Evolutionary conservation across 352 stramenopile genomes (phyloP).

Genomic region (Pythium volutum): DNA sequence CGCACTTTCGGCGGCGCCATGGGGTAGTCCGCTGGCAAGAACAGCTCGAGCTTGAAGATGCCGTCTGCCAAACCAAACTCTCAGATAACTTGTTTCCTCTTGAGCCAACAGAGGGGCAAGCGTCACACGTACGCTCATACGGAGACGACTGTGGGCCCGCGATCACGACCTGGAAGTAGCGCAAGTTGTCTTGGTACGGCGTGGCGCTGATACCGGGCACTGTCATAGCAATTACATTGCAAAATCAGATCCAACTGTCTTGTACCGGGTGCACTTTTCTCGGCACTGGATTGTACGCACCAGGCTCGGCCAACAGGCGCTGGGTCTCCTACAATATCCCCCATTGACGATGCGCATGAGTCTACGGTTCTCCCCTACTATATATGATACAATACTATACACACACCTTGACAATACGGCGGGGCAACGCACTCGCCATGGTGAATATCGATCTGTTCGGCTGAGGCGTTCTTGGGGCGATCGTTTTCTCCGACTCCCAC

Average conservation of each 20-base stretch:
- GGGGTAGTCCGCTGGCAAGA: conserved; percentile 96
- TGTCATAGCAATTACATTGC: background rate
- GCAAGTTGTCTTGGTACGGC: conserved; percentile 97
- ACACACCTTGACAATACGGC: conserved; percentile 71
- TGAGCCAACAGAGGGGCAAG: background rate
- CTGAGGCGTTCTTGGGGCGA: background rate
- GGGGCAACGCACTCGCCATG: conserved; percentile 62
- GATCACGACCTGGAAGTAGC: conserved; percentile 98
- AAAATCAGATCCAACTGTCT: conserved; percentile 14
- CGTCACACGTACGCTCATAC: conserved; percentile 89
- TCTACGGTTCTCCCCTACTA: background rate
- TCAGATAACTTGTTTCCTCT: background rate
- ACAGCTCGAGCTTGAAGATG: conserved; percentile 96
- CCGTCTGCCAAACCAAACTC: conserved; percentile 50
- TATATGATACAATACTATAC: background rate
- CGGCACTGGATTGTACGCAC: conserved; percentile 6
- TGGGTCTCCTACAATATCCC: conserved; percentile 87
- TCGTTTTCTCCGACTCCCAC: no score
- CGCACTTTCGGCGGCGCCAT: conserved; percentile 97
- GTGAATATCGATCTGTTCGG: background rate
- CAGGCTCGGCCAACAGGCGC: conserved; percentile 92
- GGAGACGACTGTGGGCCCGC: conserved; percentile 94
- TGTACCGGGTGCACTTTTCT: background rate
- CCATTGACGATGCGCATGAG: no score
- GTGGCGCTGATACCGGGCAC: conserved; percentile 96